Percentiles rank a stretch among this genome's conserved stretches.
phyloP scores from a whole-genome alignment of 257 asterid genomes.

The Nemophila menziesii region DNA sequence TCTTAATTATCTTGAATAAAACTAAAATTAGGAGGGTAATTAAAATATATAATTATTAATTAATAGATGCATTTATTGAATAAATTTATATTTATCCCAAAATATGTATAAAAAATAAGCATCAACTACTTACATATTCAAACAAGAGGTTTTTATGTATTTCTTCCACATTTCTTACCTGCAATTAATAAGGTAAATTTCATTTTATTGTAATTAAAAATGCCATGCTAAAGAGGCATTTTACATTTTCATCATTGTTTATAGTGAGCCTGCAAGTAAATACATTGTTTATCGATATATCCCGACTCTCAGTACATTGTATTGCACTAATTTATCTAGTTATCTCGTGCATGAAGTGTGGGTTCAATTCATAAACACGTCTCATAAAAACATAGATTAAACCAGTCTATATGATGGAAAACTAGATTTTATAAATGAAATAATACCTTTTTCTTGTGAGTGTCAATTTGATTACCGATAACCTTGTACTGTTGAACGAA shows the following conservation, averaged over 20 bases:
- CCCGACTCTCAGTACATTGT: no score
- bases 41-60: background rate
- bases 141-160: slow-evolving; percentile 57
- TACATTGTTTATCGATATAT: no score
- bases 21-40: background rate
- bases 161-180: slow-evolving; percentile 74
- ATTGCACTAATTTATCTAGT: no score
- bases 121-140: slow-evolving; percentile 40
- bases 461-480: slow-evolving; percentile 47
- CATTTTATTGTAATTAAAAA: background rate
- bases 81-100: background rate
- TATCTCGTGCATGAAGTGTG: no score
- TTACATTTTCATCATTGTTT: no score
- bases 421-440: background rate
- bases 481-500: slow-evolving; percentile 41
- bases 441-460: slow-evolving; percentile 66
- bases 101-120: background rate
- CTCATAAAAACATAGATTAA: no score
- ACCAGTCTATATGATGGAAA: no score
- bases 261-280: no score
- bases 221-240: no score
- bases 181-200: slow-evolving; percentile 6
- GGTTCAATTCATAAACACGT: no score
- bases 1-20: background rate
- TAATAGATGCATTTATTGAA: no score